A percentile compares a stretch with the other conserved stretches of the same genome.
These are phyloP conservation scores for Candida xiaguanensis DNA, from an alignment of 805 yeast species.

Conservation along the genomic window DNA sequence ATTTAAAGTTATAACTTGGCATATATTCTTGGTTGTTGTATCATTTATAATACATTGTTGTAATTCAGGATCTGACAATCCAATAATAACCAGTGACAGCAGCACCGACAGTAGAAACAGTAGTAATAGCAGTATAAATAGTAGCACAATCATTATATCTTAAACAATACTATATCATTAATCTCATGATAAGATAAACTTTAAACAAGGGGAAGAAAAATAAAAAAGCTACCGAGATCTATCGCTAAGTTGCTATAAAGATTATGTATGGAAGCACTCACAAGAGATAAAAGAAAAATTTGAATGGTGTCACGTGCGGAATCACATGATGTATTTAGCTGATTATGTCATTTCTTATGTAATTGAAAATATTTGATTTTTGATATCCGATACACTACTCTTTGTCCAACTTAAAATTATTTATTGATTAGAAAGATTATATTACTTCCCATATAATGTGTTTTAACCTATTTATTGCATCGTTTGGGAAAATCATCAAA, in stretches of 20 bases:
- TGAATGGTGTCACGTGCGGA: no score
- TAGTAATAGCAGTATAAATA: neutral
- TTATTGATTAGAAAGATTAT: no score
- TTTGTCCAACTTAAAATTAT: no score
- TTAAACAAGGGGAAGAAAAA: neutral
- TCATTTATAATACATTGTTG: constrained; percentile 2
- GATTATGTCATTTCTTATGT: no score
- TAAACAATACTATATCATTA: no score
- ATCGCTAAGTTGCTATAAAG: neutral
- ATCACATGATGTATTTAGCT: no score
- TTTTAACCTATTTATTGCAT: no score
- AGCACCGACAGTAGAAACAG: neutral
- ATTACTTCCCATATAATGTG: no score
- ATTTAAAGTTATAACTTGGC: constrained; percentile 14
- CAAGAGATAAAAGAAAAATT: neutral
- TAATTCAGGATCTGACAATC: neutral
- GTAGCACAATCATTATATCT: neutral
- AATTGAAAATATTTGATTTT: no score
- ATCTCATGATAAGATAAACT: neutral
- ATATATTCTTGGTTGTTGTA: constrained; percentile 8
- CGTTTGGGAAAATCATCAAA: no score
- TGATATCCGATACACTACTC: no score
- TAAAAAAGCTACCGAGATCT: neutral
- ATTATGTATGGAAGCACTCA: neutral
- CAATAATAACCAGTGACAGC: no score